phyloP scores from a whole-genome alignment of 495 filamentous ascomycete species.

The Neurospora sp. region DNA sequence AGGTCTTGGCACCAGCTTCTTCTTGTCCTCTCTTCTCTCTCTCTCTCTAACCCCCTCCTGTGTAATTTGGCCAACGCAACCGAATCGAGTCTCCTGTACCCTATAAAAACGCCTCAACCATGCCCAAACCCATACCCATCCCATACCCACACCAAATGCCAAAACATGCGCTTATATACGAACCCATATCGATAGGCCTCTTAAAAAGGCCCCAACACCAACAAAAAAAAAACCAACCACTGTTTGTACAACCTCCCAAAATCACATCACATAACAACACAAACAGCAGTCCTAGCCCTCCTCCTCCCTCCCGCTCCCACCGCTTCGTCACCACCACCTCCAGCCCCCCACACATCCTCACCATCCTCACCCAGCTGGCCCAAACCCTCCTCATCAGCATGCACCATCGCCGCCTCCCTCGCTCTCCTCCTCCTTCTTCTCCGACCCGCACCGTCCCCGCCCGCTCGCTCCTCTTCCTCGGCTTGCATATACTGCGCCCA shows the following conservation, averaged over 20 bases:
- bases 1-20: not conserved
- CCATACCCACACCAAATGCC: not conserved
- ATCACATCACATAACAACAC: slow-evolving; percentile 42
- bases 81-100: not conserved
- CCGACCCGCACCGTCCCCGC: slow-evolving; percentile 45
- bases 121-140: not conserved
- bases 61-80: not conserved
- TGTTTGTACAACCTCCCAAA: not conserved
- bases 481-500: slow-evolving; percentile 95
- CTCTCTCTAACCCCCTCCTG: not conserved
- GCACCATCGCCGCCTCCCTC: slow-evolving; percentile 63
- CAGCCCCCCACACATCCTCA: not conserved
- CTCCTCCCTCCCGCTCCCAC: slow-evolving; percentile 24
- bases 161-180: not conserved
- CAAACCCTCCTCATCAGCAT: slow-evolving; percentile 65
- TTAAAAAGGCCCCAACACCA: not conserved
- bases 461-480: slow-evolving; percentile 60
- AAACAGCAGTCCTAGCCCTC: slow-evolving; percentile 43
- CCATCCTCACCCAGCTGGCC: slow-evolving; percentile 45
- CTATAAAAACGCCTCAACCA: not conserved
- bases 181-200: not conserved
- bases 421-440: slow-evolving; percentile 64
- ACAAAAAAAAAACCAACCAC: not conserved
- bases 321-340: not conserved
- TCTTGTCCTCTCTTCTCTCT: not conserved